Conservation (phyloP, 768 basidiomycete genomes). For the Infundibulicybe gibba region DNA sequence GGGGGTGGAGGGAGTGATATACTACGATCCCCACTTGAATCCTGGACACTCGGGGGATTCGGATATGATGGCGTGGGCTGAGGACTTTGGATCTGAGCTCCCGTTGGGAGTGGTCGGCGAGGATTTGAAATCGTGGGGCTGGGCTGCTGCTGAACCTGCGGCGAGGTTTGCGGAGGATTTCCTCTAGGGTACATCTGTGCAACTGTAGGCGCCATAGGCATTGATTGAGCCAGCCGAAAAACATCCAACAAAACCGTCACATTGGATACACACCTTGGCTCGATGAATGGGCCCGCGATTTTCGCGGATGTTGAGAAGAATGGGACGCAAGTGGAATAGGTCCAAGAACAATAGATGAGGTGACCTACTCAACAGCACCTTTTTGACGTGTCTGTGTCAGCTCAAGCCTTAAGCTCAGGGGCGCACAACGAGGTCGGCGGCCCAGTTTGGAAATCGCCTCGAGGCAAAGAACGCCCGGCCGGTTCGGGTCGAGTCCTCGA, state of each 20-base stretch:
- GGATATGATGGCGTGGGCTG: constrained; percentile 44
- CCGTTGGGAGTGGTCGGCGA: constrained; percentile 36
- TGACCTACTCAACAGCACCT: constrained; percentile 45
- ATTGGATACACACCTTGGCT: constrained; percentile 55
- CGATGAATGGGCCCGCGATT: constrained; percentile 41
- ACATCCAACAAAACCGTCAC: no score
- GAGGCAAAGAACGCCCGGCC: no score
- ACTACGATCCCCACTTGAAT: constrained; percentile 24
- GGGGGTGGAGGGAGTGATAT: constrained; percentile 30
- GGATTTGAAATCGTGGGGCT: constrained; percentile 42
- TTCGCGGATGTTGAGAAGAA: constrained; percentile 57
- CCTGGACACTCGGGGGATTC: constrained; percentile 25
- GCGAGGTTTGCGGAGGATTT: constrained; percentile 36
- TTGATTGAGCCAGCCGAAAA: constrained; percentile 53
- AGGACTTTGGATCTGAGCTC: constrained; percentile 25
- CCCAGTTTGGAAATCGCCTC: constrained; percentile 54
- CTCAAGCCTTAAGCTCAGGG: constrained; percentile 31
- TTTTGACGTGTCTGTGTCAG: constrained; percentile 63
- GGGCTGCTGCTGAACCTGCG: constrained; percentile 36
- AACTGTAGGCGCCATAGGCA: constrained; percentile 58
- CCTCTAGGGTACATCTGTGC: constrained; percentile 44
- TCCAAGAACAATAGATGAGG: constrained; percentile 29
- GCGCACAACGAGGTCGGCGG: constrained; percentile 51
- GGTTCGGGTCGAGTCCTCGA: no score
- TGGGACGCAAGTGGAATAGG: constrained; percentile 58